These are phyloP conservation scores for Myxozyma neotropica DNA, from an alignment of 805 yeast species.

Conservation along the genomic window DNA sequence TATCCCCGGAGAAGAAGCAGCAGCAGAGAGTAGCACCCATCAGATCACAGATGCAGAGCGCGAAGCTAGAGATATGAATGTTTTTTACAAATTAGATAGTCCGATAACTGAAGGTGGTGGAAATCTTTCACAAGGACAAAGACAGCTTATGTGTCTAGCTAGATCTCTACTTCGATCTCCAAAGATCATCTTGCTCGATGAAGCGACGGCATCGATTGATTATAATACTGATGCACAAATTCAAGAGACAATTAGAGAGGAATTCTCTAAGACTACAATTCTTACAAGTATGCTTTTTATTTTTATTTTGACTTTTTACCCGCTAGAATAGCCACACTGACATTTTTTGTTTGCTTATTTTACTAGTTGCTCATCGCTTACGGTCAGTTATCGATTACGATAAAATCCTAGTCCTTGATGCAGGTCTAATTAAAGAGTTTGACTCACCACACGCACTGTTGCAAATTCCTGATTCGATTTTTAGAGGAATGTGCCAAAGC, in stretches of 20 bases:
- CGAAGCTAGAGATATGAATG: constrained; percentile 30
- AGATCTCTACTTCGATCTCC: constrained; percentile 74
- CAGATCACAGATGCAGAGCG: constrained; percentile 35
- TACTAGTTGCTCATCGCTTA: constrained; percentile 70
- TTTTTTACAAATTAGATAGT: constrained; percentile 28
- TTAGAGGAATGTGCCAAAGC: constrained; percentile 75
- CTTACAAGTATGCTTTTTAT: constrained; percentile 56
- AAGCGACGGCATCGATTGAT: constrained; percentile 72
- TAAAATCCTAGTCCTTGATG: constrained; percentile 75
- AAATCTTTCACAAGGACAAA: constrained; percentile 83
- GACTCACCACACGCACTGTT: constrained; percentile 69
- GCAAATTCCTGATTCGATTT: constrained; percentile 54
- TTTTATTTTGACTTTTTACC: background rate
- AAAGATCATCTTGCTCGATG: constrained; percentile 73
- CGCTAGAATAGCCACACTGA: too few relatives aligned
- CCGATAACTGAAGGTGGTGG: constrained; percentile 70
- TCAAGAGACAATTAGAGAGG: constrained; percentile 68
- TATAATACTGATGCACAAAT: constrained; percentile 80
- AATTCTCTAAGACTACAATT: constrained; percentile 70
- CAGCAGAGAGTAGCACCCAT: constrained; percentile 40
- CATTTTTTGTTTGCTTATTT: background rate
- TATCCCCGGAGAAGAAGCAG: constrained; percentile 19
- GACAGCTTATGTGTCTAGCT: constrained; percentile 80
- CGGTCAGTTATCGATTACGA: constrained; percentile 73
- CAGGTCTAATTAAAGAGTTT: constrained; percentile 72